These are phyloP conservation scores for Carallia brachiata DNA, from an alignment of 345 rosid species.

Conservation along the genomic window DNA sequence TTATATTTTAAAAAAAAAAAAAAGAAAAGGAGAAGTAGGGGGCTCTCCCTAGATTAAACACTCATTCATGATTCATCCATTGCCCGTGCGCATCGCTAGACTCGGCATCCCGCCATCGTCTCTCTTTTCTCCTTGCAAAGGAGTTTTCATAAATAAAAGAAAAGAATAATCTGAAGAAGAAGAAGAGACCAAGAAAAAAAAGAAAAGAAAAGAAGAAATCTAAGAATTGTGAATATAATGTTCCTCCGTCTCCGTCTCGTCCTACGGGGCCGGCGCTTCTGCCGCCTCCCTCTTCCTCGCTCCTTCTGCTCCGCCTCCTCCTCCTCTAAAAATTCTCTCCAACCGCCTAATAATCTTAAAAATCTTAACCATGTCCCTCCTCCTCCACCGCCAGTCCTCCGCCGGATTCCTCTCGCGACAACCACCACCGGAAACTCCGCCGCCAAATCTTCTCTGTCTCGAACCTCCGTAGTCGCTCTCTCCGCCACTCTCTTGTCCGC, in stretches of 20 bases:
- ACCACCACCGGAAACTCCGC: slow-evolving; percentile 19
- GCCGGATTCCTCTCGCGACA: slow-evolving; percentile 21
- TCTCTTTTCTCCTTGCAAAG: not conserved
- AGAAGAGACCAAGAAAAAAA: not conserved
- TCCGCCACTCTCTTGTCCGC: slow-evolving; percentile 65
- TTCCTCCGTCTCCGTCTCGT: slow-evolving; percentile 63
- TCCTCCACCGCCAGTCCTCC: slow-evolving; percentile 32
- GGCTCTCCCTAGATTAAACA: not conserved
- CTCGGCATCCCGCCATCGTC: not conserved
- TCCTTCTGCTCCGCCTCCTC: slow-evolving; percentile 41
- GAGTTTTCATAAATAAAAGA: not conserved
- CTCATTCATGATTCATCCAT: not conserved
- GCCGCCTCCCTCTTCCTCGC: slow-evolving; percentile 34
- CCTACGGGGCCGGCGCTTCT: slow-evolving; percentile 39
- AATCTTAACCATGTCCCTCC: slow-evolving; percentile 29
- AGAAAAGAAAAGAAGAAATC: not conserved
- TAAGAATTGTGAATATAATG: not conserved
- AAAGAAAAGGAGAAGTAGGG: too few relatives aligned
- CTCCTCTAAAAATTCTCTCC: slow-evolving; percentile 24
- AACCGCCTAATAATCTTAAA: slow-evolving; percentile 29
- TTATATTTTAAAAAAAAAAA: too few relatives aligned
- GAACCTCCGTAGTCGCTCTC: slow-evolving; percentile 43
- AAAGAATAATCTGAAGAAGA: not conserved
- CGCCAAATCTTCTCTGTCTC: slow-evolving; percentile 29
- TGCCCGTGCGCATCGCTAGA: not conserved